phyloP scores from a whole-genome alignment of 169 alveolate species.

The Babesia bigemina region DNA sequence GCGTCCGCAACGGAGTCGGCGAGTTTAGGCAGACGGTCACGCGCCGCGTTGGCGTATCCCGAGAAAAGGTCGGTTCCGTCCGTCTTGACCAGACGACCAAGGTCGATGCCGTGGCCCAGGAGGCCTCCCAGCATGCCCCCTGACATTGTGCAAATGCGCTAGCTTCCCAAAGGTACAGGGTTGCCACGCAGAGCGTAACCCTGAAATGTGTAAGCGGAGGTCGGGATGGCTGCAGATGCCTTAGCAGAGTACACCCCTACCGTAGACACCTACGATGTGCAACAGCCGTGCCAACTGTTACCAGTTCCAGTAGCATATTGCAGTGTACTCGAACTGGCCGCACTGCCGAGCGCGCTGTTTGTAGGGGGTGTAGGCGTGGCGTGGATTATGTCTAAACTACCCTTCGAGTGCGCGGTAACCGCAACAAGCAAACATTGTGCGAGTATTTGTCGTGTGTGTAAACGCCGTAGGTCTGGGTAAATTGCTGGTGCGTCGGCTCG shows the following conservation, averaged over 20 bases:
- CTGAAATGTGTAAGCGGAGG: constrained; percentile 1
- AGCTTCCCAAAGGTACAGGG: not conserved
- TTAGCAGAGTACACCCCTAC: too few relatives aligned
- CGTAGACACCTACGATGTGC: too few relatives aligned
- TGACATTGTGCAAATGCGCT: not conserved
- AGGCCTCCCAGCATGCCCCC: constrained; percentile 25
- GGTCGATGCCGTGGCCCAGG: constrained; percentile 22
- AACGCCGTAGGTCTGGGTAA: too few relatives aligned
- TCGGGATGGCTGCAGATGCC: not conserved
- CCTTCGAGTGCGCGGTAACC: too few relatives aligned
- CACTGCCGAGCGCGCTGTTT: not conserved
- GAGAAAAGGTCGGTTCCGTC: constrained; percentile 40
- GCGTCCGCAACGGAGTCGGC: constrained; percentile 55
- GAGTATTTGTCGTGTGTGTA: too few relatives aligned
- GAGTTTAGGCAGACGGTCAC: constrained; percentile 39
- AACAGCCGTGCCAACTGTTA: too few relatives aligned
- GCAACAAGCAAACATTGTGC: too few relatives aligned
- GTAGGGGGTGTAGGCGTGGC: not conserved
- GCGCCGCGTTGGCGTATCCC: constrained; percentile 9
- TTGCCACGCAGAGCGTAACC: not conserved
- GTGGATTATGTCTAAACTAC: too few relatives aligned
- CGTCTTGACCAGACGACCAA: constrained; percentile 32
- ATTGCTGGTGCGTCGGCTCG: too few relatives aligned
- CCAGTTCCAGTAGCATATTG: too few relatives aligned
- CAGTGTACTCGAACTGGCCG: not conserved